Base-by-base conservation (phyloP, 768 basidiomycete genomes). In the Chiua virens region DNA sequence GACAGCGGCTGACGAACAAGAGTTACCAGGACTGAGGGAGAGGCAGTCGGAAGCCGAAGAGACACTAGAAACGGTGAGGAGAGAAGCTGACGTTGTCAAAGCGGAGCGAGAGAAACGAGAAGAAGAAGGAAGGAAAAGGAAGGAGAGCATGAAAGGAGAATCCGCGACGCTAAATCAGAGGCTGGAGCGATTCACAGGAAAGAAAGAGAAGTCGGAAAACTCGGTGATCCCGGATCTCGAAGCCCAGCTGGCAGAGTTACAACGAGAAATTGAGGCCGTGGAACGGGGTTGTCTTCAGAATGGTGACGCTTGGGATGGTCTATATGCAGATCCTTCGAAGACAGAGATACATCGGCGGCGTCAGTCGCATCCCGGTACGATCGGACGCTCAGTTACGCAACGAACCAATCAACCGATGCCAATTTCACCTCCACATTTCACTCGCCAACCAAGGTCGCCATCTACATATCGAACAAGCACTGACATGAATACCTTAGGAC, bases 131-230 rank as follows among this genome's bases (percentile, higher is more conserved):
- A 79, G 74, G 59, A 82, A 82, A 66, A 69, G 75, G 40, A 62
- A 79, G 25, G 86, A 88, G 34, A 66, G 70, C 14, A 70, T 82
- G 72, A 80, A 76, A 59, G 69, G 68, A 14, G 91, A 92, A 60
- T 72, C 87, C 28, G 71, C 76, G 8, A 69, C 71, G 1, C 64
- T 87, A 49, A 75, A 71, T 3, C 80, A 81, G 57, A 80, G 80
- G 61, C 69, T 92, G 52, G 93, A 96, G 52, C 82, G 80, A 61
- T 68, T 92, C 47, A 75, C 64, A 25, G 73, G 70, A 49, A 86
- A 84, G 72, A 77, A 76, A 61, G 89, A 90, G 45, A 87, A 79
- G 63, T 66, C 90, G 45, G 86, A 88, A 61, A 70, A 60, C 5
- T 70, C 69, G 27, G 71, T 77, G 14, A 73, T 92, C 17, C 77